Base-by-base conservation (phyloP, 805 yeast species). In the Cyberlindnera bimundalis region DNA sequence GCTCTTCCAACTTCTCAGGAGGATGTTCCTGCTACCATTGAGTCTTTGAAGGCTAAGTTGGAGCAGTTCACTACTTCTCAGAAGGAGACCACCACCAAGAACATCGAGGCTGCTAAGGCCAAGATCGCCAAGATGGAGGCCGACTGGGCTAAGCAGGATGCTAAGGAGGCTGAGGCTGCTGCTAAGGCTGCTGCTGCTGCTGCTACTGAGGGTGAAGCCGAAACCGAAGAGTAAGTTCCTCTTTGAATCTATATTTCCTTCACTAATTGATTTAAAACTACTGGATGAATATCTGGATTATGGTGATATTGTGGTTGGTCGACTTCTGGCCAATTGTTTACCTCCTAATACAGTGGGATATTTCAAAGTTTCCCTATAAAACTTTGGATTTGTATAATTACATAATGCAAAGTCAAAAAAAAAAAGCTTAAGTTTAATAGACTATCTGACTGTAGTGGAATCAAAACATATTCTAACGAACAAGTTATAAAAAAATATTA, bases 1-100 rank as follows among this genome's bases (percentile, higher is more conserved):
- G 71, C 84, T 34, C 76, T 90, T 48, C 99, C 99, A 60, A 71
- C 82, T 45, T 74, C 80, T 53, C 67, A 76, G 48, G 93, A 81
- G 14, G 91, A 85, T 40, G 79, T 83, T 50, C 71, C 82, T 24
- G 65, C 66, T 33, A 78, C 91, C 48, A 64, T 85, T 56, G 78
- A 71, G 38, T 70, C 78, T 51, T 78, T 91, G 65, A 78, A 80
- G 71, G 75, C 71, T 53, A 89, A 93, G 64, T 76, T 86, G 58
- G 70, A 68, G 42, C 79, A 79, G 48, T 84, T 77, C 67, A 68
- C 74, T 63, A 71, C 73, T 36, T 79, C 80, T 66, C 95, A 88
- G 70, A 90, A 81, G 45, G 85, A 79, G 42, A 85, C 81, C 58
- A 87, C 97, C 45, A 75, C 79, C 61, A 76, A 77, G 63, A 83